Conservation (phyloP, 202 grass and related monocot genomes). For the Cymbopogon flexuosus region DNA sequence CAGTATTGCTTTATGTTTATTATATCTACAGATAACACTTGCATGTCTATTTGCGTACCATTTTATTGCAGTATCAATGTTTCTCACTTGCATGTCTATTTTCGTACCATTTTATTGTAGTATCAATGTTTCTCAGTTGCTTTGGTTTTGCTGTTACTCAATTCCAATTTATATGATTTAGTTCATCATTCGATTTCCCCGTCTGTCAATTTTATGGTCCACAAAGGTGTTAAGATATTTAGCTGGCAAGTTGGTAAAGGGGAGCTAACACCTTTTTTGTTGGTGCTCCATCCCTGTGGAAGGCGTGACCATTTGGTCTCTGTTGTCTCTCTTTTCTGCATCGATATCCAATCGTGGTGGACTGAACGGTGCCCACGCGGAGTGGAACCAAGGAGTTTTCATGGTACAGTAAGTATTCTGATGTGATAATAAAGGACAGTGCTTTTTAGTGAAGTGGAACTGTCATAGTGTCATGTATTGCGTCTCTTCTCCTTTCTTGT, state of each 20-base stretch:
- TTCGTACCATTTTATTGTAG: background rate
- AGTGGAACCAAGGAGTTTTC: constrained; percentile 21
- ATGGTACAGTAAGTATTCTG: constrained; percentile 17
- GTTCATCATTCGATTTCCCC: background rate
- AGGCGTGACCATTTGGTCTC: background rate
- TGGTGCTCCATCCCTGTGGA: constrained; percentile 26
- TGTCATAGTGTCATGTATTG: constrained; percentile 21
- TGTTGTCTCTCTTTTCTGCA: constrained; percentile 21
- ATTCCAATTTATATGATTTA: background rate
- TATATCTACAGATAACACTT: background rate
- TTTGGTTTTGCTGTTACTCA: constrained; percentile 3
- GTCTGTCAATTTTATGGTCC: background rate
- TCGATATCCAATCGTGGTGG: constrained; percentile 19
- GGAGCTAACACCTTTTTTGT: constrained; percentile 8
- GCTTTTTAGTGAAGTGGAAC: constrained; percentile 31
- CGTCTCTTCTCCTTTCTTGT: background rate
- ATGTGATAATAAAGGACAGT: background rate
- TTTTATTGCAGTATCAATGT: background rate
- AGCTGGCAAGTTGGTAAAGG: constrained; percentile 16
- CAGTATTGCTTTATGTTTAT: background rate
- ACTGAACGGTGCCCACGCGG: constrained; percentile 2
- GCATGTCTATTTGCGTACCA: background rate
- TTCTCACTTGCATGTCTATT: background rate
- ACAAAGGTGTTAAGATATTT: background rate
- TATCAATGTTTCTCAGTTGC: background rate